Base-by-base conservation (phyloP, 2,329 filamentous ascomycete species). In the Botrytis squamosa region DNA sequence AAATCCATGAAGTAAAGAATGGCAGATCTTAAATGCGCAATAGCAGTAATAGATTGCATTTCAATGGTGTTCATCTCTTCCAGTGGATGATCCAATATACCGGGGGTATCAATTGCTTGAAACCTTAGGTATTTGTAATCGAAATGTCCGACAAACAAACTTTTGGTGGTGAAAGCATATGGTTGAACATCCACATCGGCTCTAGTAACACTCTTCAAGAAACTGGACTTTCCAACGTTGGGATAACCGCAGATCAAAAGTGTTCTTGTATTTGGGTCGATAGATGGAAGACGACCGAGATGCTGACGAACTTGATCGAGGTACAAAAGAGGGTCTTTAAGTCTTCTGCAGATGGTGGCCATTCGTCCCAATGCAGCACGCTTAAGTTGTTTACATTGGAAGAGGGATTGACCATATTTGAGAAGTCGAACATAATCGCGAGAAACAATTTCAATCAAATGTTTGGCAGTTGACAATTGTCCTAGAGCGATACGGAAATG, bases 21-120 rank as follows among this genome's bases (percentile, higher is more conserved):
- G 73, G 95, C 95, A 60, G 95, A 97, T 80, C 95, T 90, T 81
- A 99, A 87, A 86, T 99, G 97, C 70, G 96, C 96, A 85, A 99
- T 97, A 18, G 97, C 96, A 29, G 95, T 98, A 78, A 99, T 98
- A 75, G 93, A 93, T 86, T 98, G 96, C 94, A 98, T 98, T 85
- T 99, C 96, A 81, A 99, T 99, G 5, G 96, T 98, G 85, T 98
- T 97, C 96, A 98, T 99, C 85, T 98, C 96, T 84, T 98, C 96
- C 14, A 99, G 89, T 52, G 95, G 95, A 83, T 99, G 96, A 80
- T 99, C 96, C 75, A 99, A 86, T 78, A 99, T 97, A 87, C 96
- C 96, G n/a, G 95, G 95, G 18, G 96, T 99, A 84, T 99, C 96
- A 79, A 99, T 98, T 42, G 94, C 95, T 85, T 95, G 92, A 85